phyloP scores from a whole-genome alignment of 2,329 filamentous ascomycete genomes.

The Fusarium sp. region DNA sequence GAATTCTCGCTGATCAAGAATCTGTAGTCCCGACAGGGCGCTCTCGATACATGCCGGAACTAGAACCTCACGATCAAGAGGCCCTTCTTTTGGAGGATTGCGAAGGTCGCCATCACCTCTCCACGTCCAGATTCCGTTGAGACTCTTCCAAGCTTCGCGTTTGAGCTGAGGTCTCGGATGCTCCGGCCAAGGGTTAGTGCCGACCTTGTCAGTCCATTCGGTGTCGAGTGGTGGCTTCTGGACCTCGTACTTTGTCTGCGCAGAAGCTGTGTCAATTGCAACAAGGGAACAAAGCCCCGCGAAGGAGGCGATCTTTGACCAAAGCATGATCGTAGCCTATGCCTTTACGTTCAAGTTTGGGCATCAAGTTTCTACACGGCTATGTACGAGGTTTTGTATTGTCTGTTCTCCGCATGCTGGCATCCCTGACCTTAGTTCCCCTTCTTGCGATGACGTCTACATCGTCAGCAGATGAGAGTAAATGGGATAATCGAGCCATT shows the following conservation, averaged over 20 bases:
- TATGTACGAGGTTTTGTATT: slow-evolving; percentile 8
- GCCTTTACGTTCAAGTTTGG: background rate
- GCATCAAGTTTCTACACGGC: background rate
- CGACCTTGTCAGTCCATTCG: slow-evolving; percentile 65
- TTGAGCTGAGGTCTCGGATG: slow-evolving; percentile 69
- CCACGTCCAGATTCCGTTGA: slow-evolving; percentile 72
- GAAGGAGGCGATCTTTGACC: background rate
- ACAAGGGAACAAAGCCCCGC: background rate
- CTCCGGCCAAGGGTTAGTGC: slow-evolving; percentile 68
- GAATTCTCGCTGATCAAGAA: slow-evolving; percentile 57
- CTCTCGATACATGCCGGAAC: slow-evolving; percentile 61
- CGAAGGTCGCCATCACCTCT: slow-evolving; percentile 47
- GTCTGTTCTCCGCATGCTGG: slow-evolving; percentile 7
- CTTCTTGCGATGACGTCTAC: slow-evolving; percentile 18
- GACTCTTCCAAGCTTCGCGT: slow-evolving; percentile 65
- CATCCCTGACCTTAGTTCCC: background rate
- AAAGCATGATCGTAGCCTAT: slow-evolving; percentile 13
- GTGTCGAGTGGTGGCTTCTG: slow-evolving; percentile 61
- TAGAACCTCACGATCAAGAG: slow-evolving; percentile 53
- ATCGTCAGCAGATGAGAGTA: background rate
- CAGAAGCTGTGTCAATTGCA: background rate
- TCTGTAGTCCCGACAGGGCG: slow-evolving; percentile 63
- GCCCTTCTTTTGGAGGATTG: slow-evolving; percentile 8
- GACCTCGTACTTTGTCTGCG: slow-evolving; percentile 51
- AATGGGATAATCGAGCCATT: slow-evolving; percentile 2